Conservation (phyloP, 2,329 filamentous ascomycete species). For the Mollisia scopiformis region DNA sequence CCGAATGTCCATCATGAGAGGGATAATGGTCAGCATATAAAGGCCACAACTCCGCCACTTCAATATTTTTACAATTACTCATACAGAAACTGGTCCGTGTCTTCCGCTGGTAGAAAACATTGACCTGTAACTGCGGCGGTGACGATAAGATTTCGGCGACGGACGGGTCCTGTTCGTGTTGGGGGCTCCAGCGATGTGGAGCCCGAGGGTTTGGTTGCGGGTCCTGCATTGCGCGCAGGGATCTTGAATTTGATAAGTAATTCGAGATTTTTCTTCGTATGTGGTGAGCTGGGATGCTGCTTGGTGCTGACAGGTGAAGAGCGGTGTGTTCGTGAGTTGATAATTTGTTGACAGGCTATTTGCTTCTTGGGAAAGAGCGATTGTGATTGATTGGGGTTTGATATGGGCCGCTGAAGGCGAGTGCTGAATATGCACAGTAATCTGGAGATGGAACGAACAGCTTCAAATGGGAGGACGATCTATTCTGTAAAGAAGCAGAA, state of each 20-base stretch:
- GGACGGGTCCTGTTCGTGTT: too few relatives aligned
- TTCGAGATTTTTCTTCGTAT: neutral
- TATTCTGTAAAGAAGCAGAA: neutral
- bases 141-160: conserved; percentile 17
- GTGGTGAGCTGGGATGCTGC: neutral
- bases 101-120: conserved; percentile 23
- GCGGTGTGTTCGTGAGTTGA: neutral
- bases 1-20: neutral
- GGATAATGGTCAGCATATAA: neutral
- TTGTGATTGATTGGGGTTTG: neutral
- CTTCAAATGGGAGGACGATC: neutral
- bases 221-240: neutral
- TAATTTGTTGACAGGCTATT: neutral
- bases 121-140: neutral
- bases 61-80: conserved; percentile 30
- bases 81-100: conserved; percentile 11
- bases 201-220: conserved; percentile 3
- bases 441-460: neutral
- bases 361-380: neutral
- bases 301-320: neutral
- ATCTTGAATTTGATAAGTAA: neutral
- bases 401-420: neutral
- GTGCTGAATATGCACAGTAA: neutral
- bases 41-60: conserved; percentile 24
- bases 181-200: too few relatives aligned